phyloP scores from a whole-genome alignment of 345 rosid genomes.

The Sapria himalayana region DNA sequence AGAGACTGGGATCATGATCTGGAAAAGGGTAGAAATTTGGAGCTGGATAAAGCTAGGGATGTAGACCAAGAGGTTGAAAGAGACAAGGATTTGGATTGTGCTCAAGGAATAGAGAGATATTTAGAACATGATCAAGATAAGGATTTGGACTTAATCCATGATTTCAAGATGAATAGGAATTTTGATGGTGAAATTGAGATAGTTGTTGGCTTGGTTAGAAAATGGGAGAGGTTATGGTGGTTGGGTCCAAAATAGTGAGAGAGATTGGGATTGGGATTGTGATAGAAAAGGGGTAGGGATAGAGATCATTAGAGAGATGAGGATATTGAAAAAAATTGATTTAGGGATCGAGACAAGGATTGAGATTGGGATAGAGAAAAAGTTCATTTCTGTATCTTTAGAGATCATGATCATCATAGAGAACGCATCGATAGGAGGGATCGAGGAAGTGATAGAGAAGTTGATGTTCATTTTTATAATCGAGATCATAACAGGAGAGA shows the following conservation, averaged over 20 bases:
- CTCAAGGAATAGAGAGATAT: constrained; percentile 7
- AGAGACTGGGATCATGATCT: no score
- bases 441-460: constrained; percentile 58
- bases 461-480: constrained; percentile 31
- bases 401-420: constrained; percentile 44
- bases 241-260: constrained; percentile 21
- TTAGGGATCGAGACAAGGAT: constrained; percentile 3
- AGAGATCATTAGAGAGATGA: constrained; percentile 14
- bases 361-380: constrained; percentile 25
- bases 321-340: constrained; percentile 11
- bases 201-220: no score
- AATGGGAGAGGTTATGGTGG: constrained; percentile 14
- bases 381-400: constrained; percentile 35
- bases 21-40: no score
- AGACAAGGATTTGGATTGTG: constrained; percentile 13
- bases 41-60: no score
- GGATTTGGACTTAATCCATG: no score
- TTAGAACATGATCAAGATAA: no score
- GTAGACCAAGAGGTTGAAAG: no score
- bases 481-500: constrained; percentile 61
- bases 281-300: constrained; percentile 19
- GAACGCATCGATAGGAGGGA: constrained; percentile 66
- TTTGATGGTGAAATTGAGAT: no score
- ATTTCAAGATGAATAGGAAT: no score
- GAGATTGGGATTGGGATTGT: constrained; percentile 12